Evolutionary conservation across 2,329 filamentous ascomycete species (phyloP).

Genomic region (Trichoderma aggressivum): DNA sequence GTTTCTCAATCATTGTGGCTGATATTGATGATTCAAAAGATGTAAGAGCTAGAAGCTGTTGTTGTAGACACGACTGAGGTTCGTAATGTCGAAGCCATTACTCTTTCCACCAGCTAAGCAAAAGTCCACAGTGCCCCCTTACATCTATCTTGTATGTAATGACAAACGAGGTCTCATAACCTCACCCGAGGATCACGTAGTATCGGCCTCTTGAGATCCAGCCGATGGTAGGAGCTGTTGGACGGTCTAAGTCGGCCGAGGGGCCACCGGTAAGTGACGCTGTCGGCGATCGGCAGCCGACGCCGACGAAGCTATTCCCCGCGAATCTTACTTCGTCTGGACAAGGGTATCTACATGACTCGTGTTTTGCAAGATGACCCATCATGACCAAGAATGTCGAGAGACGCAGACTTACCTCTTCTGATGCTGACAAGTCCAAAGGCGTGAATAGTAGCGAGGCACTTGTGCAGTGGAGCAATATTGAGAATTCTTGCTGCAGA

Average conservation of each 20-base stretch:
- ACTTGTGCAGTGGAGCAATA: not conserved
- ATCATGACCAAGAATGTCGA: not conserved
- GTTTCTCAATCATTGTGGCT: slow-evolving; percentile 28
- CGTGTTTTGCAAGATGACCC: not conserved
- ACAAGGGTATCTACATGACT: not conserved
- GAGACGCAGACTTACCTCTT: not conserved
- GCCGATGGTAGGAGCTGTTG: not conserved
- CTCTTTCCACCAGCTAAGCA: not conserved
- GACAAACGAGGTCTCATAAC: not conserved
- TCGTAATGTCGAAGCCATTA: not conserved
- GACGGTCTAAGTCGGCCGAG: not conserved
- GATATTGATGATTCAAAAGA: not conserved
- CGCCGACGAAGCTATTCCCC: not conserved
- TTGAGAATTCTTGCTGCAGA: not conserved
- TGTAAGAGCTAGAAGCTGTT: not conserved
- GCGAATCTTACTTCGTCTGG: not conserved
- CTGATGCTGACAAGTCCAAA: not conserved
- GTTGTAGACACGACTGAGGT: not conserved
- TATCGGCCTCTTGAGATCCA: not conserved
- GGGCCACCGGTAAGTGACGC: not conserved
- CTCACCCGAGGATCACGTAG: not conserved
- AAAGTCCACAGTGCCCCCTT: not conserved
- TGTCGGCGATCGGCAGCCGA: not conserved
- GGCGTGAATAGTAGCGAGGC: not conserved
- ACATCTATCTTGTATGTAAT: not conserved